These are phyloP conservation scores for Pseudopithomyces maydicus DNA, from an alignment of 2,329 filamentous ascomycete species.

Conservation along the genomic window DNA sequence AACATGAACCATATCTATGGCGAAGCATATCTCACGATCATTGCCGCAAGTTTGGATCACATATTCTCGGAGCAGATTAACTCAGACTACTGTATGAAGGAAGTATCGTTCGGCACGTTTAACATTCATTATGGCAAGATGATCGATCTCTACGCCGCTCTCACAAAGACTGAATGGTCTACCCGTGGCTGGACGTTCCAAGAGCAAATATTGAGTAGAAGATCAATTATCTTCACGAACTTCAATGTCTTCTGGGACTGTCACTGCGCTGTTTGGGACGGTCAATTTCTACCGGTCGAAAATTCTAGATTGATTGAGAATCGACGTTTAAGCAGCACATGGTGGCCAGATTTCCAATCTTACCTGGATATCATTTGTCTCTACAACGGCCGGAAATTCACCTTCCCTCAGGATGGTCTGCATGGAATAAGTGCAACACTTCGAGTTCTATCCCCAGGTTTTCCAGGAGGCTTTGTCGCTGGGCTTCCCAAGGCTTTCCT, in stretches of 20 bases:
- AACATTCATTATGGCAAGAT: too few relatives aligned
- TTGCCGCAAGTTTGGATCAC: slow-evolving; percentile 10
- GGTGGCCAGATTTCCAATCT: slow-evolving; percentile 9
- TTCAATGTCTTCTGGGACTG: not conserved
- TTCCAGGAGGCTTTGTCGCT: slow-evolving; percentile 8
- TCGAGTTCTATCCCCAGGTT: not conserved
- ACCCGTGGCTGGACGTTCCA: slow-evolving; percentile 18
- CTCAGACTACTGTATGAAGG: not conserved
- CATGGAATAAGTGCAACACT: slow-evolving; percentile 10
- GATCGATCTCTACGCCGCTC: not conserved
- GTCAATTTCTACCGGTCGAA: too few relatives aligned
- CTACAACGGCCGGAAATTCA: slow-evolving; percentile 13
- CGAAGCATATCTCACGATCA: slow-evolving; percentile 14
- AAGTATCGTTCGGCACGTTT: not conserved
- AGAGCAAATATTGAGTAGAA: slow-evolving; percentile 12
- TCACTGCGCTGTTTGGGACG: not conserved
- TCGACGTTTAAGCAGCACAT: too few relatives aligned
- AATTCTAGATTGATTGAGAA: too few relatives aligned
- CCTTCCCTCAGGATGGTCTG: slow-evolving; percentile 13
- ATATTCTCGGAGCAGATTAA: not conserved
- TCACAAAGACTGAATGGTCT: slow-evolving; percentile 9
- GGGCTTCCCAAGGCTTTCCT: slow-evolving; percentile 12
- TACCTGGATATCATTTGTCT: slow-evolving; percentile 10
- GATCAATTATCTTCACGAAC: slow-evolving; percentile 10
- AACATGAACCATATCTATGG: slow-evolving; percentile 15